These are phyloP conservation scores for Diplotaxis tenuifolia DNA, from an alignment of 345 rosid species.

Conservation along the genomic window DNA sequence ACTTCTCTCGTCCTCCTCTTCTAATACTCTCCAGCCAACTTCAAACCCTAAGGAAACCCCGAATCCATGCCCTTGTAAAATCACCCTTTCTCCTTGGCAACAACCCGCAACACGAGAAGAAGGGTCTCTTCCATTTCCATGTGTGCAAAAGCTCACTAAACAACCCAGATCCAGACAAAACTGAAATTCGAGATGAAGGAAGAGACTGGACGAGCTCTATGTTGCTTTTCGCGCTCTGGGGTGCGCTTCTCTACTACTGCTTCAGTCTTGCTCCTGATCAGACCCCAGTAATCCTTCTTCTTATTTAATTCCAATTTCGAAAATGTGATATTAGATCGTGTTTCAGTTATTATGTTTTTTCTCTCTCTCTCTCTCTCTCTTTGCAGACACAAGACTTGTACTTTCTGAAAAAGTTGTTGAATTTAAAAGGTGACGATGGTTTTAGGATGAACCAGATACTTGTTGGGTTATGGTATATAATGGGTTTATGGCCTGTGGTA, in stretches of 20 bases:
- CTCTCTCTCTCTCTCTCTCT: too few species aligned
- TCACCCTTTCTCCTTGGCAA: slow-evolving; percentile 10
- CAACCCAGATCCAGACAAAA: slow-evolving; percentile 50
- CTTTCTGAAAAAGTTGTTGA: slow-evolving; percentile 72
- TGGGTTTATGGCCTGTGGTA: not conserved
- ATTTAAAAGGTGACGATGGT: slow-evolving; percentile 82
- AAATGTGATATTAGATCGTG: not conserved
- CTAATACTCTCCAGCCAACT: slow-evolving; percentile 23
- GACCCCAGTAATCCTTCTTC: slow-evolving; percentile 51
- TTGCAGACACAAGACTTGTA: slow-evolving; percentile 85
- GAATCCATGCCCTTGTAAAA: not conserved
- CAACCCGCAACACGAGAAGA: slow-evolving; percentile 17
- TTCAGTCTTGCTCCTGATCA: slow-evolving; percentile 73
- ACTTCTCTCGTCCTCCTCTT: slow-evolving; percentile 44
- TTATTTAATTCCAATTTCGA: not conserved
- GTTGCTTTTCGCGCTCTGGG: slow-evolving; percentile 69
- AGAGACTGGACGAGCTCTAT: slow-evolving; percentile 77
- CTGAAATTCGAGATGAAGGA: slow-evolving; percentile 32
- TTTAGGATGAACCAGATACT: slow-evolving; percentile 81
- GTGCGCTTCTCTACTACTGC: slow-evolving; percentile 69
- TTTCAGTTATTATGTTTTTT: not conserved
- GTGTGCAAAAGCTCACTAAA: slow-evolving; percentile 46
- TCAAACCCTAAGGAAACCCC: not conserved
- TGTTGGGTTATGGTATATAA: slow-evolving; percentile 36
- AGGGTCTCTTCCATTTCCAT: slow-evolving; percentile 29